phyloP scores from a whole-genome alignment of 768 basidiomycete species.

The Macrolepiota albuminosa region DNA sequence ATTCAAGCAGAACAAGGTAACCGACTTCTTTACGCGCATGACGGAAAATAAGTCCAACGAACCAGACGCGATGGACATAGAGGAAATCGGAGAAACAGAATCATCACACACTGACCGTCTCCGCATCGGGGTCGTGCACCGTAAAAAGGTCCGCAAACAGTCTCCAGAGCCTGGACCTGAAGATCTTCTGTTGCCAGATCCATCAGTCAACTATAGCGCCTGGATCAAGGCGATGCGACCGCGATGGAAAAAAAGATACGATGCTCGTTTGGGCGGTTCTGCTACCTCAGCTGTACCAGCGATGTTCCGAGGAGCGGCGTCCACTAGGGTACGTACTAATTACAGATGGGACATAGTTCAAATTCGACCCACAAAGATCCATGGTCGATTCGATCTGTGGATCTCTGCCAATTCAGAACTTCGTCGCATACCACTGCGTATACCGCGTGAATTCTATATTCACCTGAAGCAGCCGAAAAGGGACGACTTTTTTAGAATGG shows the following conservation, averaged over 20 bases:
- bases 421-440: conserved; percentile 74
- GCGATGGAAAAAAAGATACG: conserved; percentile 65
- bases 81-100: conserved; percentile 43
- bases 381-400: conserved; percentile 88
- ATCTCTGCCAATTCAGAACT: conserved; percentile 77
- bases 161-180: conserved; percentile 39
- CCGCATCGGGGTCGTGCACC: conserved; percentile 51
- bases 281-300: conserved; percentile 50
- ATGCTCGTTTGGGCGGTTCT: conserved; percentile 38
- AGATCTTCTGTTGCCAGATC: conserved; percentile 53
- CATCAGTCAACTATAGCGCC: conserved; percentile 57
- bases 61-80: conserved; percentile 48
- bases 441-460: conserved; percentile 90
- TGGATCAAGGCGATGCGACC: conserved; percentile 78
- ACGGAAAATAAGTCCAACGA: conserved; percentile 26
- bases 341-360: conserved; percentile 92
- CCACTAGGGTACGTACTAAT: conserved; percentile 50
- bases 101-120: conserved; percentile 20
- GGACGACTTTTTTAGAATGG: conserved; percentile 59
- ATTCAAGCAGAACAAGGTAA: conserved; percentile 97
- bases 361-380: conserved; percentile 68
- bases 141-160: conserved; percentile 37
- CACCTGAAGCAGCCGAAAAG: conserved; percentile 71
- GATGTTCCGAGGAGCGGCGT: conserved; percentile 54
- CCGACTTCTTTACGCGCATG: conserved; percentile 78